phyloP scores from a whole-genome alignment of 2,329 filamentous ascomycete genomes.

The Colletotrichum melonis region DNA sequence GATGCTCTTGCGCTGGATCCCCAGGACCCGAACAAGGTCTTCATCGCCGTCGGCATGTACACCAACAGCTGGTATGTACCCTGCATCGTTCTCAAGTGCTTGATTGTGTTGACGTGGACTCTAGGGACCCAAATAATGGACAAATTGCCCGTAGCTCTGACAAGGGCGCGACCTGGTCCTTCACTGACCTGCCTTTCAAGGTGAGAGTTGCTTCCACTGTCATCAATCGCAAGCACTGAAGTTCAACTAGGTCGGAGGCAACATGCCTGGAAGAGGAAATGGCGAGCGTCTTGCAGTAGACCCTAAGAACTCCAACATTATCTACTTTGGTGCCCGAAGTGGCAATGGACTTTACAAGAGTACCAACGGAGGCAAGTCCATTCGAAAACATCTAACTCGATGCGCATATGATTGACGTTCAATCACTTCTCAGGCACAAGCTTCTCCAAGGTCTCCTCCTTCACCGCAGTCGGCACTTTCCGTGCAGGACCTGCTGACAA shows the following conservation, averaged over 20 bases:
- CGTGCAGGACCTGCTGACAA: conserved; percentile 55
- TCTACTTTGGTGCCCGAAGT: conserved; percentile 69
- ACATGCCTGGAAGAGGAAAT: conserved; percentile 70
- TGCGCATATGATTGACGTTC: conserved; percentile 55
- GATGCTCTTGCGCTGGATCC: conserved; percentile 69
- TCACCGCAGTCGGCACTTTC: conserved; percentile 64
- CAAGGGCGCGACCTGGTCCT: conserved; percentile 62
- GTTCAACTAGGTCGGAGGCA: conserved; percentile 66
- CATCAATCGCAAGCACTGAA: background rate
- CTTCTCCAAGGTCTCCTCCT: conserved; percentile 65
- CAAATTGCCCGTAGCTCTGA: conserved; percentile 67
- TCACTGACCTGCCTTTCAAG: conserved; percentile 65
- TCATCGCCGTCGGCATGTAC: conserved; percentile 67
- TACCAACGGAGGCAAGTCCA: conserved; percentile 62
- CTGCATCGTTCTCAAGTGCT: background rate
- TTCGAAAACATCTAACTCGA: conserved; percentile 58
- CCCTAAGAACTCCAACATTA: conserved; percentile 65
- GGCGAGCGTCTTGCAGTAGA: conserved; percentile 70
- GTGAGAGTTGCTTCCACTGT: background rate
- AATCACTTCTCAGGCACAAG: conserved; percentile 57
- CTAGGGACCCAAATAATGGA: conserved; percentile 64
- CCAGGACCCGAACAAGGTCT: conserved; percentile 62
- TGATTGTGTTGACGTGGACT: background rate
- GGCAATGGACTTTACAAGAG: conserved; percentile 71
- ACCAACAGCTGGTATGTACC: conserved; percentile 63